Evolutionary conservation across 148 eudicot species (phyloP), one percentile per base, ranked within the genome.

Genomic region (Agrostemma githago): DNA sequence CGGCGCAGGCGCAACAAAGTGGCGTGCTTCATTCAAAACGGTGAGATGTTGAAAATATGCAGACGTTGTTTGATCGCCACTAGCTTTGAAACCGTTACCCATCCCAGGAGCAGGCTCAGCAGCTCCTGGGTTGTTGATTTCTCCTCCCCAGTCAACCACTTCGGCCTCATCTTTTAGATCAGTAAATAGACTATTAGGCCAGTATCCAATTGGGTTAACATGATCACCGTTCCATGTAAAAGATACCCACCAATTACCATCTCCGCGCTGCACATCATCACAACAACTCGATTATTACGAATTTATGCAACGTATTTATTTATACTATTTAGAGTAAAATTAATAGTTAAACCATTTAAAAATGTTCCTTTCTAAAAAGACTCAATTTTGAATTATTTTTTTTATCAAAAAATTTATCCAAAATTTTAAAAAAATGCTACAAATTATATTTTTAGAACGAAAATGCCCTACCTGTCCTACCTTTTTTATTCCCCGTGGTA

Each of bases 121-220:
- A 1, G 42, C 39, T 3, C 64, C 53, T 16, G 77, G 34, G 42
- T 26, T 12, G n/a, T 54, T 20, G 4, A 74, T 58, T 46, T 74
- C 77, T 64, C 77, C 77, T 63, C 77, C 77, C 77, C 77, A 74
- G 34, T 74, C 77, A 3, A 64, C 62, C 48, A 20, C 34, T 6
- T 59, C 48, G 11, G 77, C 70, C 11, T 1, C 26, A 51, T 74
- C 70, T 34, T n/a, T n/a, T 51, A 74, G 43, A 12, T 20, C n/a
- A 2, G 70, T 74, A 51, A 74, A 74, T 15, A 74, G 19, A 20
- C 5, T 64, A 5, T 21, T 21, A 3, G 77, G 77, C 70, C 70
- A 74, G 6, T 74, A 74, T 5, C 77, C 77, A 7, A 74, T 53
- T 6, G 9, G 15, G 4, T 62, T 39, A 3, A 16, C 37, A 12